A percentile compares a stretch with the other conserved stretches of the same genome.
phyloP scores from a whole-genome alignment of 805 yeast genomes.

The Pichia exigua region DNA sequence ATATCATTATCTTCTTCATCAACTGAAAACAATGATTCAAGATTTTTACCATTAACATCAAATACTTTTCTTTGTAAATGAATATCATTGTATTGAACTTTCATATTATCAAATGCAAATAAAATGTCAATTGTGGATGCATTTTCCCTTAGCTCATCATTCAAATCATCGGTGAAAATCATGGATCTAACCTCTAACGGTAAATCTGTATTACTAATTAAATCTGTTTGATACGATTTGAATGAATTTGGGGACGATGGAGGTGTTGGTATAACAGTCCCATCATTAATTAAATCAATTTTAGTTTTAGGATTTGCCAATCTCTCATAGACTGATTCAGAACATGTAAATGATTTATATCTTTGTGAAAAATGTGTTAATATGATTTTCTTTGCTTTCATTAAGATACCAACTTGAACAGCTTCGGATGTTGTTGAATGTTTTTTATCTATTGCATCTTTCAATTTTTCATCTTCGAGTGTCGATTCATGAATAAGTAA shows the following conservation, averaged over 20 bases:
- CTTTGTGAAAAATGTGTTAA: conserved; percentile 93
- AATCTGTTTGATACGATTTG: conserved; percentile 11
- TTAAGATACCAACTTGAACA: conserved; percentile 52
- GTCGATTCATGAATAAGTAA: conserved; percentile 91
- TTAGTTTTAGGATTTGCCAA: conserved; percentile 14
- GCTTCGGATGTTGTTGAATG: conserved; percentile 93
- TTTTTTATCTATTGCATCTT: conserved; percentile 72
- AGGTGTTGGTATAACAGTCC: neutral
- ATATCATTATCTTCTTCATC: conserved; percentile 17
- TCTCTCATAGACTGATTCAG: conserved; percentile 20
- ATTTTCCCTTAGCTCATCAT: conserved; percentile 18
- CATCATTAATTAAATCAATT: conserved; percentile 3
- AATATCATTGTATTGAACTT: conserved; percentile 37
- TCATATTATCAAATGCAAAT: conserved; percentile 65
- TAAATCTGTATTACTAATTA: conserved; percentile 13
- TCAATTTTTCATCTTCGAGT: conserved; percentile 65
- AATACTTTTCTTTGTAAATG: conserved; percentile 26
- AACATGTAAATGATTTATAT: conserved; percentile 47
- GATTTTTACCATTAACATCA: conserved; percentile 23
- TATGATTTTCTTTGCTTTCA: conserved; percentile 65
- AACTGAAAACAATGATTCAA: conserved; percentile 19
- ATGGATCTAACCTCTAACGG: conserved; percentile 17
- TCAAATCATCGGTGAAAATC: conserved; percentile 16
- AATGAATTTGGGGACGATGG: conserved; percentile 9
- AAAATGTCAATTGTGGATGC: conserved; percentile 24